Percentiles rank a stretch among this genome's conserved stretches.
Evolutionary conservation across 2,329 filamentous ascomycete species (phyloP).

Genomic region (Phyllosticta capitalensis): DNA sequence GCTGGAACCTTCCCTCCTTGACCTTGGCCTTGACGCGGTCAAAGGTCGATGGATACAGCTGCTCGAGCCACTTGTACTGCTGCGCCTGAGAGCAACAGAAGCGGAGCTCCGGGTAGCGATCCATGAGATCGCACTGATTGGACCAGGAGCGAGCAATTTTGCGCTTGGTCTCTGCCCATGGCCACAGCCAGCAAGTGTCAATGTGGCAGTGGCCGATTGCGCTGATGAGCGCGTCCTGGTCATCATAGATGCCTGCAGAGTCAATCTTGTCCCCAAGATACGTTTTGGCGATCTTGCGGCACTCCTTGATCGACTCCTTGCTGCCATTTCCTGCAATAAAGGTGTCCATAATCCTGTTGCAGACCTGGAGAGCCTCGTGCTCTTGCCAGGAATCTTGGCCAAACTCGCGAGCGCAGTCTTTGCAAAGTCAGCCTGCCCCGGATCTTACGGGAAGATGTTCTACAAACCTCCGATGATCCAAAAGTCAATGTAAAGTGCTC

Average conservation of each 20-base stretch:
- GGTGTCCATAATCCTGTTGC: conserved; percentile 67
- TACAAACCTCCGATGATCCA: conserved; percentile 67
- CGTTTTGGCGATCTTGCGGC: conserved; percentile 70
- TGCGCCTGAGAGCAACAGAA: conserved; percentile 93
- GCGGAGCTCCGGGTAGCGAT: conserved; percentile 84
- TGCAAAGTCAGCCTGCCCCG: not conserved
- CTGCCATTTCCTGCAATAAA: conserved; percentile 71
- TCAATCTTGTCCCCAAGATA: conserved; percentile 77
- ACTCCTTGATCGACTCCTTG: conserved; percentile 65
- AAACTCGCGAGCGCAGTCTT: conserved; percentile 62
- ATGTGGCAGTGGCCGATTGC: conserved; percentile 96
- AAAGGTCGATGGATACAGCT: conserved; percentile 78
- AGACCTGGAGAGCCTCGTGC: conserved; percentile 73
- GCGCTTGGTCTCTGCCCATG: conserved; percentile 93
- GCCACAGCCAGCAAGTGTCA: conserved; percentile 97
- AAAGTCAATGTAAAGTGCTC: conserved; percentile 79
- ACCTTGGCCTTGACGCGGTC: conserved; percentile 88
- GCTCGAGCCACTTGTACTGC: conserved; percentile 95
- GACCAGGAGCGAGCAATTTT: conserved; percentile 96
- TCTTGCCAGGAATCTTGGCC: conserved; percentile 80
- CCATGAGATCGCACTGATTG: conserved; percentile 91
- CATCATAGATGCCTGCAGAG: conserved; percentile 74
- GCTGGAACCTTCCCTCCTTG: conserved; percentile 82
- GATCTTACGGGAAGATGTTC: not conserved
- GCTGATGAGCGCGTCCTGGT: conserved; percentile 65